phyloP scores from a whole-genome alignment of 352 stramenopile genomes.

The Phytophthora multivora region DNA sequence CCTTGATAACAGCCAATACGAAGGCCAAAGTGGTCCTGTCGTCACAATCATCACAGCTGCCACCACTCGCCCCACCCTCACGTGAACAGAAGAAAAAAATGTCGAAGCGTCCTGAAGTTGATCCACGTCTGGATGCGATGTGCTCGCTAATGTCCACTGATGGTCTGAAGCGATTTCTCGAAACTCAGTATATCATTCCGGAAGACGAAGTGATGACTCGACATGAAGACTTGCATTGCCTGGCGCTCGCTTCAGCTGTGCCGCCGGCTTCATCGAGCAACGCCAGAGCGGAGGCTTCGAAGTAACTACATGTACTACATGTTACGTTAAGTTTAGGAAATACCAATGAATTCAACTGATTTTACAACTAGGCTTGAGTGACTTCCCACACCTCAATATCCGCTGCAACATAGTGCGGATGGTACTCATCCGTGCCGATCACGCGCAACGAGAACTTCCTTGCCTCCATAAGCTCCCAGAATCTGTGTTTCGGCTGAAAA shows the following conservation, averaged over 20 bases:
- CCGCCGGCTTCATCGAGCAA: conserved; percentile 24
- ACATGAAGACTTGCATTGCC: conserved; percentile 70
- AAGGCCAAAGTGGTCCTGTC: conserved; percentile 1
- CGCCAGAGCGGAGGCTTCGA: conserved; percentile 3
- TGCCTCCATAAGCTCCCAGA: conserved; percentile 72
- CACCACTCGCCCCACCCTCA: conserved; percentile 14
- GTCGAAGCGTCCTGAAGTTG: conserved; percentile 21
- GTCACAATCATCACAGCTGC: conserved; percentile 15
- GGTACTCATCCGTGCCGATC: conserved; percentile 60
- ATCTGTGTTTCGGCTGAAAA: conserved; percentile 82
- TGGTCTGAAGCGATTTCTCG: conserved; percentile 65
- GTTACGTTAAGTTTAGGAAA: background rate
- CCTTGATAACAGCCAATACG: conserved; percentile 2
- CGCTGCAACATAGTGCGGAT: conserved; percentile 75
- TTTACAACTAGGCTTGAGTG: conserved; percentile 6
- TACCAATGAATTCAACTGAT: conserved; percentile 1
- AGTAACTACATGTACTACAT: conserved; percentile 6
- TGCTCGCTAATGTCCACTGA: conserved; percentile 79
- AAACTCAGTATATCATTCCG: conserved; percentile 59
- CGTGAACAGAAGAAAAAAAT: conserved; percentile 19
- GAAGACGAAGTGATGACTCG: conserved; percentile 27
- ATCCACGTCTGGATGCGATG: conserved; percentile 71
- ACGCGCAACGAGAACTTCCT: conserved; percentile 56
- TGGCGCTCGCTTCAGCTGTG: conserved; percentile 39
- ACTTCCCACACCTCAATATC: conserved; percentile 92